A percentile compares a stretch with the other conserved stretches of the same genome.
Conservation (phyloP, 805 yeast species). For the Suhomyces sp. region DNA sequence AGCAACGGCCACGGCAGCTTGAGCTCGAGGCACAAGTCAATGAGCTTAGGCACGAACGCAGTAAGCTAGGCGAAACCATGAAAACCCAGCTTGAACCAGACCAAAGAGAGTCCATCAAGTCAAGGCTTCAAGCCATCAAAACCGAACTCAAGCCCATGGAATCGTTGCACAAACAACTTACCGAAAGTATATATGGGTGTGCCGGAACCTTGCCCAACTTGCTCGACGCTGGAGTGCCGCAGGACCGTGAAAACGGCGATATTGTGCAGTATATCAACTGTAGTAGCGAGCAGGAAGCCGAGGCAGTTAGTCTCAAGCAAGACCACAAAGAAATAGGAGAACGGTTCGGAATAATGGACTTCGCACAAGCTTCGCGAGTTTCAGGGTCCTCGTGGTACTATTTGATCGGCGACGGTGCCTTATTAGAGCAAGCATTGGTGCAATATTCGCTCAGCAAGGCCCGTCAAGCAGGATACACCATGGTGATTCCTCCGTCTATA, state of each 20-base stretch:
- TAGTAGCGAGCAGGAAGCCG: slow-evolving; percentile 26
- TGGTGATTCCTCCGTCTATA: slow-evolving; percentile 81
- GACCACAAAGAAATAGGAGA: slow-evolving; percentile 77
- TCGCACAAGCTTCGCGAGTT: slow-evolving; percentile 66
- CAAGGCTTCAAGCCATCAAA: slow-evolving; percentile 24
- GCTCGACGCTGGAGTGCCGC: slow-evolving; percentile 46
- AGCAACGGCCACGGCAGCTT: slow-evolving; percentile 23
- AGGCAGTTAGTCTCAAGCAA: slow-evolving; percentile 13
- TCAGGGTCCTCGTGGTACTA: slow-evolving; percentile 91
- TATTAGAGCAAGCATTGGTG: slow-evolving; percentile 83
- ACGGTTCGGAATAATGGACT: slow-evolving; percentile 63
- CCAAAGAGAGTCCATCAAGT: slow-evolving; percentile 7
- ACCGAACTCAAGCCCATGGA: slow-evolving; percentile 26
- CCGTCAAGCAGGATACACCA: slow-evolving; percentile 58
- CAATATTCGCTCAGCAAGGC: slow-evolving; percentile 75
- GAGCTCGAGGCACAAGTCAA: slow-evolving; percentile 21
- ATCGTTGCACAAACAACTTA: slow-evolving; percentile 20
- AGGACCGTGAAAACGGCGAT: slow-evolving; percentile 37
- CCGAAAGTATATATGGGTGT: slow-evolving; percentile 33
- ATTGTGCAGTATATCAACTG: slow-evolving; percentile 55
- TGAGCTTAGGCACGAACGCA: slow-evolving; percentile 25
- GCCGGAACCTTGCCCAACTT: slow-evolving; percentile 64
- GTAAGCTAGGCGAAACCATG: slow-evolving; percentile 23
- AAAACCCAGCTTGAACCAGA: slow-evolving; percentile 9
- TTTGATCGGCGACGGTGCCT: slow-evolving; percentile 78